Evolutionary conservation across 768 basidiomycete species (phyloP), one percentile per base, ranked within the genome.

Genomic region (Calvatia gigantea): DNA sequence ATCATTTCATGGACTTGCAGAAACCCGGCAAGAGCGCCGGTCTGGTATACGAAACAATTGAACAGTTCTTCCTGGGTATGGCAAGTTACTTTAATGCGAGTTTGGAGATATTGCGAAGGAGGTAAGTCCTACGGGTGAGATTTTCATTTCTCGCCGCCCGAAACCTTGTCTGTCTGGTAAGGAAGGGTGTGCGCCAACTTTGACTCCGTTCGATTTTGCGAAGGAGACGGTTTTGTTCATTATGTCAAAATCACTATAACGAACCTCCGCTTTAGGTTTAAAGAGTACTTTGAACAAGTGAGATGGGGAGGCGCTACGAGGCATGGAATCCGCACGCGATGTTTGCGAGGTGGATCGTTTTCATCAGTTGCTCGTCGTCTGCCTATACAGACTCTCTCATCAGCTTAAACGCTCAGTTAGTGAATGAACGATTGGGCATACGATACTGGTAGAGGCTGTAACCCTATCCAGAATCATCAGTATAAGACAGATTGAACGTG

Each of bases 251-350:
- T 87, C 85, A 0, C 83, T 82, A 19, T 21, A 9, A 25, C 14
- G 0, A 12, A 9, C 4, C 12, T 9, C 35, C 35, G 8, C n/a
- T 37, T 0, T 0, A 7, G 5, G 7, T 42, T 9, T 6, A 8
- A 2, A 6, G 19, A 12, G 41, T 3, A 11, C 23, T 4, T 41
- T 17, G 17, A 12, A 19, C n/a, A 42, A 3, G 21, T 12, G 15
- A 6, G 17, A n/a, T 15, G 12, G 28, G 3, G 14, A 57, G 68
- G 44, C n/a, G n/a, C n/a, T 56, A 84, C 81, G 81, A 82, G 19
- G 82, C 85, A 62, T 87, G 86, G 57, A 85, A 86, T 5, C 86
- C 85, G 62, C 85, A 87, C 0, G 86, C 86, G 14, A 86, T 71
- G 57, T 86, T 84, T 0, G 83, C 82, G 14, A 83, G 69, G 60